These are phyloP conservation scores for Saksenaea oblongispora DNA, from an alignment of 371 early-diverging fungal species.

Conservation along the genomic window DNA sequence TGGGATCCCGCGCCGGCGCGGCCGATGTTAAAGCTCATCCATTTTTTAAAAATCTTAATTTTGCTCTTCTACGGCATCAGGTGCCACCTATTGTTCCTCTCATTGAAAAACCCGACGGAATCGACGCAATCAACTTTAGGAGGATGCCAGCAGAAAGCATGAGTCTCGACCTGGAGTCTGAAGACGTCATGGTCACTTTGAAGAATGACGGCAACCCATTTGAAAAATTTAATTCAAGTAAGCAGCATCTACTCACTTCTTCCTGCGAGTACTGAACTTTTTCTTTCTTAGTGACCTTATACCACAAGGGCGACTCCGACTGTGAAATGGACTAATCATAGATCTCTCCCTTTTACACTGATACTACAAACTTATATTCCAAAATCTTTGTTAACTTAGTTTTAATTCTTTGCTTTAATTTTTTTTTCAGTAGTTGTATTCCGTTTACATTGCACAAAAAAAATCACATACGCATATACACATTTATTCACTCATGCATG, in stretches of 20 bases:
- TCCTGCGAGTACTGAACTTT: not conserved
- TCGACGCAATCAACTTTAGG: constrained; percentile 67
- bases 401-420: constrained; percentile 5
- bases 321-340: constrained; percentile 10
- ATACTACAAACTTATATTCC: not conserved
- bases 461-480: not conserved
- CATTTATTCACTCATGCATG: not conserved
- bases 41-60: constrained; percentile 89
- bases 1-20: constrained; percentile 89
- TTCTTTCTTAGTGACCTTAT: constrained; percentile 57
- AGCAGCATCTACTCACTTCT: constrained; percentile 5
- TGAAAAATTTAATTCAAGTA: constrained; percentile 57
- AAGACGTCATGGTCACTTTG: constrained; percentile 10
- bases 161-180: constrained; percentile 53
- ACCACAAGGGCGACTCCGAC: constrained; percentile 65
- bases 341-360: not conserved
- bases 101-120: constrained; percentile 48
- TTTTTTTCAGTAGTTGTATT: constrained; percentile 3
- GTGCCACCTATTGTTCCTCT: constrained; percentile 89
- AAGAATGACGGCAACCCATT: constrained; percentile 41
- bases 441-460: constrained; percentile 5
- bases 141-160: constrained; percentile 53
- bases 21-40: constrained; percentile 90
- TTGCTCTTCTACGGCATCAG: constrained; percentile 83
- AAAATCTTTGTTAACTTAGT: constrained; percentile 6